Percentiles rank a stretch among this genome's conserved stretches.
These are phyloP conservation scores for Ustilago nuda DNA, from an alignment of 1,284 basidiomycete genomes.

Conservation along the genomic window DNA sequence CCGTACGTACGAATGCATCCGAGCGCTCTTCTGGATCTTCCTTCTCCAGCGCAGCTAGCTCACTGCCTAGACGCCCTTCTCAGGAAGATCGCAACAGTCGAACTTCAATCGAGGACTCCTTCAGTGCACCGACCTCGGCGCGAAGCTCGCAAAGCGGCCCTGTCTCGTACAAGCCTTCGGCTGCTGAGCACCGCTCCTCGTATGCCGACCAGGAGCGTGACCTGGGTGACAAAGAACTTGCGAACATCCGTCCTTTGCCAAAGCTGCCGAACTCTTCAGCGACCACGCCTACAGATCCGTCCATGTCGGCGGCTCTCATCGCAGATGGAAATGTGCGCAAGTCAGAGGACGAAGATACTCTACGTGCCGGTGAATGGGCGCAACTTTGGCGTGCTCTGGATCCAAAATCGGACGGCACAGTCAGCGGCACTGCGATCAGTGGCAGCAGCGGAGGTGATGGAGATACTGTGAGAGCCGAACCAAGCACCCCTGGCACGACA, in stretches of 20 bases:
- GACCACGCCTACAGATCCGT: conserved; percentile 27
- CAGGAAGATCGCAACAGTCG: conserved; percentile 39
- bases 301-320: conserved; percentile 4
- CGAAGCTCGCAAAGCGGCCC: conserved; percentile 59
- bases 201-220: conserved; percentile 38
- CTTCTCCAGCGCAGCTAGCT: conserved; percentile 48
- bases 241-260: conserved; percentile 56
- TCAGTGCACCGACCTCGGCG: conserved; percentile 61
- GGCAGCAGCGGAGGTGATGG: conserved; percentile 49
- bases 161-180: conserved; percentile 18
- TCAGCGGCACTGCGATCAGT: conserved; percentile 36
- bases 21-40: conserved; percentile 63
- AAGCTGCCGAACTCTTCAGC: conserved; percentile 38
- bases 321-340: conserved; percentile 15
- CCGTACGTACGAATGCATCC: conserved; percentile 32
- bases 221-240: conserved; percentile 54
- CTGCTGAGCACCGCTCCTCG: conserved; percentile 22
- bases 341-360: conserved; percentile 56
- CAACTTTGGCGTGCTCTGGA: conserved; percentile 40
- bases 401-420: conserved; percentile 23
- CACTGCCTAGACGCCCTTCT: conserved; percentile 23
- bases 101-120: conserved; percentile 49
- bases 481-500: conserved; percentile 39
- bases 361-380: conserved; percentile 55
- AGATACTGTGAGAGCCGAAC: conserved; percentile 43